Percentiles rank a stretch among this genome's conserved stretches.
phyloP scores from a whole-genome alignment of 1,139 yeast genomes.

The Magnusiomyces suaveolens region DNA sequence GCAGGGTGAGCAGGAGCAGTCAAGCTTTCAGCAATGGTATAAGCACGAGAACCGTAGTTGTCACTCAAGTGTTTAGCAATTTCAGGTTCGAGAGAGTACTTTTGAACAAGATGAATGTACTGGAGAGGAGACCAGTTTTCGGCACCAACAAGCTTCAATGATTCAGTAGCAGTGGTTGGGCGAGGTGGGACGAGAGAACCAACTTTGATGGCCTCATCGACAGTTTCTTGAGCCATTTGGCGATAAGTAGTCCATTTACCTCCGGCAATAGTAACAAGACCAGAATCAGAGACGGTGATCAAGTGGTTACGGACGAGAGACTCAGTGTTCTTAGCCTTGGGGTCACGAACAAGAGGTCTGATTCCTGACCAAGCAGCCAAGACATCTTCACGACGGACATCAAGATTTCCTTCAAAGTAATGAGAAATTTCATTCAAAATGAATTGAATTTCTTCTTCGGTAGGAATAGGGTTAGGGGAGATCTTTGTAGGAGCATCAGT shows the following conservation, averaged over 20 bases:
- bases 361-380: conserved; percentile 96
- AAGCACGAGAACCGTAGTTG: conserved; percentile 85
- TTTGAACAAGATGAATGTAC: conserved; percentile 73
- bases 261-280: conserved; percentile 83
- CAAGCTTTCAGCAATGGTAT: conserved; percentile 52
- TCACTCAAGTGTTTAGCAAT: conserved; percentile 76
- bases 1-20: conserved; percentile 7
- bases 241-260: conserved; percentile 98
- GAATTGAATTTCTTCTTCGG: conserved; percentile 84
- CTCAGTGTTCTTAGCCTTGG: conserved; percentile 54
- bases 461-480: conserved; percentile 60
- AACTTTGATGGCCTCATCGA: conserved; percentile 58
- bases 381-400: conserved; percentile 83
- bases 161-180: conserved; percentile 52
- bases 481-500: conserved; percentile 75
- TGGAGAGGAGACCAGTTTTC: conserved; percentile 54
- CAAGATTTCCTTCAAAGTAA: conserved; percentile 65
- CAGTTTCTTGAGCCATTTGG: conserved; percentile 95
- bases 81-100: conserved; percentile 60
- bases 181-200: conserved; percentile 36
- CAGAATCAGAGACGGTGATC: conserved; percentile 59
- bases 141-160: conserved; percentile 66
- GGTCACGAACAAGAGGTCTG: conserved; percentile 89
- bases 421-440: conserved; percentile 80
- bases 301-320: conserved; percentile 87